Percentiles rank a stretch among this genome's conserved stretches.
phyloP scores from a whole-genome alignment of 345 rosid genomes.

The Populus pruinosa region DNA sequence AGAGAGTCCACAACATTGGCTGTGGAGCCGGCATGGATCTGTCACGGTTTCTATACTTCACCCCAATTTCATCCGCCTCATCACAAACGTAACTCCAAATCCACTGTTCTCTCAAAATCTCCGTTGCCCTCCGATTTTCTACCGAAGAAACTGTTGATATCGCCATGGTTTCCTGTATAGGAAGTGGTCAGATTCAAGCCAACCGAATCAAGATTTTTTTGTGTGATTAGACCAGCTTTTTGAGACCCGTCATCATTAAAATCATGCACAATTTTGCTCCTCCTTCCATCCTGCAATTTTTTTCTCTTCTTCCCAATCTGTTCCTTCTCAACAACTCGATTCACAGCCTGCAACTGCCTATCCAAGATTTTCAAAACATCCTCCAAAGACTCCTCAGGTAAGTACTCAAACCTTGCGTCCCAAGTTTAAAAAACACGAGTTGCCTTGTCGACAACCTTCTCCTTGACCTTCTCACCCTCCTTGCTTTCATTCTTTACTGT shows the following conservation, averaged over 20 bases:
- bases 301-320: neutral
- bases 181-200: neutral
- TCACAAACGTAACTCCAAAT: neutral
- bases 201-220: neutral
- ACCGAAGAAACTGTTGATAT: neutral
- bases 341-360: neutral
- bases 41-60: neutral
- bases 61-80: neutral
- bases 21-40: neutral
- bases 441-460: neutral
- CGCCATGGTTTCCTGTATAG: neutral
- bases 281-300: neutral
- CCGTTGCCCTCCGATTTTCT: neutral
- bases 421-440: neutral
- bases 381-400: neutral
- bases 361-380: neutral
- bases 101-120: neutral
- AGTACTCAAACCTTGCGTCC: neutral
- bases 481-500: neutral
- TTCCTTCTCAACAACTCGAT: neutral
- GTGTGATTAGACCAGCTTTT: neutral
- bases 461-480: neutral
- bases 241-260: neutral
- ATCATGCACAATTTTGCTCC: neutral
- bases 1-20: neutral